A percentile compares a stretch with the other conserved stretches of the same genome.
These are phyloP conservation scores for Paecilomyces variotii DNA, from an alignment of 2,329 filamentous ascomycete species.

Conservation along the genomic window DNA sequence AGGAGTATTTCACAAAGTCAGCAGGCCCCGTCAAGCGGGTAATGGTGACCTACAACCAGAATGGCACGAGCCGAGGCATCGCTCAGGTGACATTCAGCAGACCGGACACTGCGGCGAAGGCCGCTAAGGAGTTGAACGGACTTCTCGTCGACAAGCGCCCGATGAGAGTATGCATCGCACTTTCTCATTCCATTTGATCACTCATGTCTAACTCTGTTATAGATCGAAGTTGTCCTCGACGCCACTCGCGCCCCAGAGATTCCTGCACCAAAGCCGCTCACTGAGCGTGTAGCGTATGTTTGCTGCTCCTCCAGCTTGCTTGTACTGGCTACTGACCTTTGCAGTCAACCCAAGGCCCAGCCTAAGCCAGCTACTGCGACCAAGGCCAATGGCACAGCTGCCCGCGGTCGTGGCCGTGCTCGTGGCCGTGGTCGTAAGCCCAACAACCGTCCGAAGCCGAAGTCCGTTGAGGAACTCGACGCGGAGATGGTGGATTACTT, in stretches of 20 bases:
- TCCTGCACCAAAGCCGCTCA: constrained; percentile 62
- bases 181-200: constrained; percentile 10
- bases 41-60: constrained; percentile 85
- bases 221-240: constrained; percentile 89
- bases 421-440: constrained; percentile 51
- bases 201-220: constrained; percentile 1
- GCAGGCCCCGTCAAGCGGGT: constrained; percentile 87
- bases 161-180: constrained; percentile 62
- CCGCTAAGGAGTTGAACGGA: constrained; percentile 75
- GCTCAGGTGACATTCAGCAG: constrained; percentile 82
- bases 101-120: constrained; percentile 73
- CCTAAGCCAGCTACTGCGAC: constrained; percentile 72
- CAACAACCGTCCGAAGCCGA: constrained; percentile 59
- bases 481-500: constrained; percentile 98
- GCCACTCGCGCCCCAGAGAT: constrained; percentile 63
- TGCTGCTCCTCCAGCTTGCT: background rate
- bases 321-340: constrained; percentile 1
- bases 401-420: constrained; percentile 38
- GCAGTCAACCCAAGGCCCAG: constrained; percentile 58
- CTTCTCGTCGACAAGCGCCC: constrained; percentile 82
- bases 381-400: constrained; percentile 53
- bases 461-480: constrained; percentile 92
- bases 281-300: constrained; percentile 70
- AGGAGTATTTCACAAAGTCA: constrained; percentile 93
- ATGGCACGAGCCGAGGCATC: constrained; percentile 83